Conservation (phyloP, 2,329 filamentous ascomycete genomes). For the Trichophyton schoenleinii region DNA sequence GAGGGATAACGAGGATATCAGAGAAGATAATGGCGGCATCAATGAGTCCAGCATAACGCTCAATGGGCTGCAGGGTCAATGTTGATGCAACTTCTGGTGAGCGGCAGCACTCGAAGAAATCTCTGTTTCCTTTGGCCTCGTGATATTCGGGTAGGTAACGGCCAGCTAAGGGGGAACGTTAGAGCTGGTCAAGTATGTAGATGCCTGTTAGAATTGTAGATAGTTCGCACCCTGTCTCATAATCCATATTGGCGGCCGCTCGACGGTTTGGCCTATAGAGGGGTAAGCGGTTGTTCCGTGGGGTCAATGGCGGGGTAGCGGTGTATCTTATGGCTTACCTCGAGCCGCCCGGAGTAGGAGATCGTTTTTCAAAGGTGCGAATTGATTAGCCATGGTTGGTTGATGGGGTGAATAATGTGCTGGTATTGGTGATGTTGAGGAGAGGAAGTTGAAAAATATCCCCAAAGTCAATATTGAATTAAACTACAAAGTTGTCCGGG, state of each 20-base stretch:
- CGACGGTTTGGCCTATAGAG: slow-evolving; percentile 64
- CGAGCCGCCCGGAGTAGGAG: slow-evolving; percentile 77
- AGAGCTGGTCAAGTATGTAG: neutral
- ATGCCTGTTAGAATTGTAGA: neutral
- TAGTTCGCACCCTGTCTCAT: slow-evolving; percentile 78
- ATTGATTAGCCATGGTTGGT: slow-evolving; percentile 29
- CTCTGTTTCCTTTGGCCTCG: slow-evolving; percentile 73
- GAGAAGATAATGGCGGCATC: slow-evolving; percentile 98
- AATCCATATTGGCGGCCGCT: slow-evolving; percentile 93
- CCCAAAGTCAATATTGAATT: neutral
- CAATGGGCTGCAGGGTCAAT: slow-evolving; percentile 85
- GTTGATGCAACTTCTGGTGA: slow-evolving; percentile 85
- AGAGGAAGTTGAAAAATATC: neutral
- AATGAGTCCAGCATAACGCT: slow-evolving; percentile 78
- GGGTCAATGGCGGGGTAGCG: neutral
- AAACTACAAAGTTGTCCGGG: neutral
- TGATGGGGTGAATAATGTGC: neutral
- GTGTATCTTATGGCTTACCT: slow-evolving; percentile 43
- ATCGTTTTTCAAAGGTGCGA: slow-evolving; percentile 83
- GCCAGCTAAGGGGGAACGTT: slow-evolving; percentile 50
- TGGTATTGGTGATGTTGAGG: neutral
- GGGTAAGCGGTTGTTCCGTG: neutral
- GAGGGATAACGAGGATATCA: slow-evolving; percentile 92
- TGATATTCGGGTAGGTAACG: slow-evolving; percentile 98
- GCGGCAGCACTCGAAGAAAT: slow-evolving; percentile 98